Percentiles rank a stretch among this genome's conserved stretches.
Evolutionary conservation across 495 filamentous ascomycete species (phyloP).

Genomic region (Hamigera avellanea): DNA sequence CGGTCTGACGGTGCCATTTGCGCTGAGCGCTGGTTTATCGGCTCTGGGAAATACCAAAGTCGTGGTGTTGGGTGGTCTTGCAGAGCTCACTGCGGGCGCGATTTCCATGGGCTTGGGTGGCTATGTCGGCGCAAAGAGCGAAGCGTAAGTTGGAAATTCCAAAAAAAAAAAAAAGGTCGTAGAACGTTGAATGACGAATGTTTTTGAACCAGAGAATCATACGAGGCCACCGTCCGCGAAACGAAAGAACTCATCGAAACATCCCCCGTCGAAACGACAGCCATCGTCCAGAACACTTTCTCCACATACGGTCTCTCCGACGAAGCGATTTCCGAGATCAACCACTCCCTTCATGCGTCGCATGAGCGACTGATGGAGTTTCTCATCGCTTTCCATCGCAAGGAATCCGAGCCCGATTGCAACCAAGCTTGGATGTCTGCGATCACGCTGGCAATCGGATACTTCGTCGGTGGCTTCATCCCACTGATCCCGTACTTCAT

Average conservation of each 20-base stretch:
- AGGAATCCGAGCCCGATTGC: constrained; percentile 36
- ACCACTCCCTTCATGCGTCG: constrained; percentile 33
- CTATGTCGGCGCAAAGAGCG: constrained; percentile 57
- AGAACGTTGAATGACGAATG: too few relatives aligned
- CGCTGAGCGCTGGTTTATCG: constrained; percentile 42
- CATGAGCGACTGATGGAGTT: constrained; percentile 40
- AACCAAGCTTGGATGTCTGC: constrained; percentile 46
- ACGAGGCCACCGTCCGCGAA: constrained; percentile 34
- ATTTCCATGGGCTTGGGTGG: constrained; percentile 48
- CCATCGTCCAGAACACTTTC: constrained; percentile 40
- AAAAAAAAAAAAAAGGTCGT: background rate
- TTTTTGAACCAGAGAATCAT: constrained; percentile 28
- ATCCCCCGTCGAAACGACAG: constrained; percentile 24
- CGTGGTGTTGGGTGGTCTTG: constrained; percentile 42
- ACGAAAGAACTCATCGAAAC: constrained; percentile 27
- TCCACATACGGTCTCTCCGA: constrained; percentile 35
- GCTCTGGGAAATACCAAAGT: constrained; percentile 40
- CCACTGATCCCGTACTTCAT: constrained; percentile 68
- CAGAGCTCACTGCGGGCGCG: constrained; percentile 43
- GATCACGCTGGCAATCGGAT: constrained; percentile 54
- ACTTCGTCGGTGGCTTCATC: constrained; percentile 61
- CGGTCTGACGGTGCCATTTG: constrained; percentile 47
- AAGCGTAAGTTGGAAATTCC: constrained; percentile 46
- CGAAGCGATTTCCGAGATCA: constrained; percentile 29
- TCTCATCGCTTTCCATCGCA: constrained; percentile 45